These are phyloP conservation scores for Curvularia verruculosa DNA, from an alignment of 2,329 filamentous ascomycete genomes.

Conservation along the genomic window DNA sequence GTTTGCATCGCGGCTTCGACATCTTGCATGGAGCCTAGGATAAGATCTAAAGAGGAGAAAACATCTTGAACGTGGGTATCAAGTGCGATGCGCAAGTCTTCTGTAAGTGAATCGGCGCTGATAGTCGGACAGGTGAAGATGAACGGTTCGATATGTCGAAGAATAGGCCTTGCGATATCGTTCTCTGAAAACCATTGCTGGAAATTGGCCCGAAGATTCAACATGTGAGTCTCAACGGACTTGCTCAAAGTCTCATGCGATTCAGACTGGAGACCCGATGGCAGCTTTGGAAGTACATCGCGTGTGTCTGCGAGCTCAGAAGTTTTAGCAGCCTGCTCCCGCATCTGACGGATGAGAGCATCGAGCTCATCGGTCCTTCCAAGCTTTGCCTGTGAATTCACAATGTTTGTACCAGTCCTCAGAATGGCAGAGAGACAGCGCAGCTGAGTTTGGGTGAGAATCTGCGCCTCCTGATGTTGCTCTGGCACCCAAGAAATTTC, in stretches of 20 bases:
- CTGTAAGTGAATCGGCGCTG: not conserved
- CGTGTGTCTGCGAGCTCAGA: slow-evolving; percentile 23
- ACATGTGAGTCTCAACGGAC: slow-evolving; percentile 20
- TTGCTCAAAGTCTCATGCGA: slow-evolving; percentile 23
- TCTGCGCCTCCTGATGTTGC: slow-evolving; percentile 16
- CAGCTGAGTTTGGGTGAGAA: slow-evolving; percentile 29
- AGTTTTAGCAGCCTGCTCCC: slow-evolving; percentile 30
- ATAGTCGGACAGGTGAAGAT: slow-evolving; percentile 44
- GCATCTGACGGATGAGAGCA: slow-evolving; percentile 31
- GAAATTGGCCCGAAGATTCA: slow-evolving; percentile 25
- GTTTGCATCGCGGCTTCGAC: slow-evolving; percentile 63
- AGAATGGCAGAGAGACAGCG: slow-evolving; percentile 75
- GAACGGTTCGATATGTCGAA: slow-evolving; percentile 73
- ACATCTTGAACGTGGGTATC: slow-evolving; percentile 63
- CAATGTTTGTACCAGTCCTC: slow-evolving; percentile 64
- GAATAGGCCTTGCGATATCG: slow-evolving; percentile 35
- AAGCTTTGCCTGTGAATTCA: slow-evolving; percentile 71
- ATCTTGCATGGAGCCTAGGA: slow-evolving; percentile 80
- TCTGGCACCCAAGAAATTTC: slow-evolving; percentile 25
- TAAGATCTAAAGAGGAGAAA: slow-evolving; percentile 71
- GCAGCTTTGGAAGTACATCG: slow-evolving; percentile 33
- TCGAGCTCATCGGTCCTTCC: slow-evolving; percentile 53
- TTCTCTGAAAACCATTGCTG: slow-evolving; percentile 27
- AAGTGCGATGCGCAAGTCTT: slow-evolving; percentile 18
- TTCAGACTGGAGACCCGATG: slow-evolving; percentile 34